Base-by-base conservation (phyloP, 2,329 filamentous ascomycete genomes). In the Ceratocystis cubensis region DNA sequence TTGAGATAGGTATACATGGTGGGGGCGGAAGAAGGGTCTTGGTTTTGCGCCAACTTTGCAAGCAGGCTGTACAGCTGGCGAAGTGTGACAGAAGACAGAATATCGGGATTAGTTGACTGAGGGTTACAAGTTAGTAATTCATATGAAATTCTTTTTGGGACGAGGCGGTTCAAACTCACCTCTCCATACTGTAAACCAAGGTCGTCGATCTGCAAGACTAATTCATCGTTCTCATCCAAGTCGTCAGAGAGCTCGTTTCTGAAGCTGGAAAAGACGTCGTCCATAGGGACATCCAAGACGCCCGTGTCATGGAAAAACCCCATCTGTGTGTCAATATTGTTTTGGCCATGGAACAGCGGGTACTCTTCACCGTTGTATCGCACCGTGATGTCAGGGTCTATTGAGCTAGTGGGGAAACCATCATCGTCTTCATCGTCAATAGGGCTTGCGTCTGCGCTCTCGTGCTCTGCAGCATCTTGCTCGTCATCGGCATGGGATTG, bases 141-240 rank as follows among this genome's bases (percentile, higher is more conserved):
- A 41, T 13, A 15, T 41, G 3, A 13, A 15, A 15, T 41, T 41
- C 10, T 7, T 41, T 10, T 28, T 41, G 41, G 33, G 28, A 66
- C 50, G 20, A 65, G 63, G 30, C 56, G 22, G 22, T 33, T 8
- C 3, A 20, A 6, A 13, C 77, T 69, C 73, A 80, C 79, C 74
- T 82, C 80, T 22, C 78, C 74, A 71, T 82, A 81, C 71, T 82
- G 80, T 41, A 83, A 74, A 7, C 79, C 79, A 50, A 83, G 76
- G 67, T 81, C 78, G 33, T 82, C 79, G 61, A 82, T 73, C 67
- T 80, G 78, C 50, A 82, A 75, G n/a, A 78, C 75, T 53, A 83
- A 72, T 66, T 82, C 80, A 64, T 83, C 80, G 20, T 77, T 75
- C 2, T 73, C 67, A 4, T 73, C 72, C 2, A 82, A 71, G 64